Evolutionary conservation across 176 grass and related monocot genomes (phyloP).

Genomic region (Carex scoparia): DNA sequence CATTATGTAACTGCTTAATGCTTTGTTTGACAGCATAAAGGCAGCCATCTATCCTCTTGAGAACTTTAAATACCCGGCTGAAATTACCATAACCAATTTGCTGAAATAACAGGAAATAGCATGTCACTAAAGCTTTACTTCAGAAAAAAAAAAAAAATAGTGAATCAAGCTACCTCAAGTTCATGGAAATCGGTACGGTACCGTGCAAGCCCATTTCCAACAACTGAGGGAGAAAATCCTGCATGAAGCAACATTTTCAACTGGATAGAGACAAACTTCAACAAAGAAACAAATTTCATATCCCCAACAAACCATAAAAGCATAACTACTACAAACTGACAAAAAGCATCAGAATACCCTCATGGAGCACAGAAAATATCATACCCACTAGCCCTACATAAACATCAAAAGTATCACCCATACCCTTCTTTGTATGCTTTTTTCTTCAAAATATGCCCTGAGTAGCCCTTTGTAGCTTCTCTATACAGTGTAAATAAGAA

Average conservation of each 20-base stretch:
- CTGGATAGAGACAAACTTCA: background rate
- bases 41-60: conserved; percentile 95
- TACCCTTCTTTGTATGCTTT: background rate
- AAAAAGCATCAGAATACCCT: background rate
- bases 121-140: conserved; percentile 19
- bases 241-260: conserved; percentile 8
- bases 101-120: conserved; percentile 37
- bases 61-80: conserved; percentile 87
- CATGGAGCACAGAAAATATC: background rate
- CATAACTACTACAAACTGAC: conserved; percentile 2
- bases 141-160: background rate
- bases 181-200: conserved; percentile 95
- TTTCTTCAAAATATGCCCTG: background rate
- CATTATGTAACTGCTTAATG: conserved; percentile 65
- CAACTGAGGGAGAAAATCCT: conserved; percentile 68
- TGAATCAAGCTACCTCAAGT: conserved; percentile 49
- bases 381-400: background rate
- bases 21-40: conserved; percentile 93
- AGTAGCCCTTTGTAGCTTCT: background rate
- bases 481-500: background rate
- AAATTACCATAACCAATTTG: conserved; percentile 94
- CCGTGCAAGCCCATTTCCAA: conserved; percentile 69
- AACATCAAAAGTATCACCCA: background rate
- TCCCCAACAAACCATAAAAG: background rate
- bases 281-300: background rate